Base-by-base conservation (phyloP, 1,284 basidiomycete genomes). In the Leucoagaricus sp. region DNA sequence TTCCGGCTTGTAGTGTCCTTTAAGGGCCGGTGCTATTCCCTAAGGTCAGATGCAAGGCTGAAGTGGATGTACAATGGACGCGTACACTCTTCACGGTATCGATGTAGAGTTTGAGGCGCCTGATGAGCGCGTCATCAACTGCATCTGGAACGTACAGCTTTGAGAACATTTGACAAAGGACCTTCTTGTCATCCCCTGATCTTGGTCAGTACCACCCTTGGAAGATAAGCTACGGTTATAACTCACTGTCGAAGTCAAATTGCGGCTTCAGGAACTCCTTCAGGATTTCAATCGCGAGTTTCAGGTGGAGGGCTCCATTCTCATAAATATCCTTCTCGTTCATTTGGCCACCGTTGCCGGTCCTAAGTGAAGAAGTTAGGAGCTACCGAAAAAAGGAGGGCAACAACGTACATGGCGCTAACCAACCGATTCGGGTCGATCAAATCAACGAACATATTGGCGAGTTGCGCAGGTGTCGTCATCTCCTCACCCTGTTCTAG, bases 401-500 rank as follows among this genome's bases (percentile, higher is more conserved):
- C 8, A 31, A 41, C 21, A 28, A 44, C 55, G 12, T 45, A 57
- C 55, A 57, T 28, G 46, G 33, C 49, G 15, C 13, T 52, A n/a
- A 19, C 45, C 49, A 57, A 23, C 49, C 47, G 26, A 17, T 13
- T 79, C 0, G 96, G 93, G 70, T 98, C 91, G 1, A 91, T 94
- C 96, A 96, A 98, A 67, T 98, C 96, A 2, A 92, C 77, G 62
- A 99, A 83, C 74, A 98, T 85, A 19, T 88, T 72, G 0, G 87
- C 91, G 57, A 96, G 87, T 67, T 96, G 94, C 12, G 83, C 70
- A 0, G 93, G 86, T 0, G 87, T 78, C 15, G 96, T 84, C 85
- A 96, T 92, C 26, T 87, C 85, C 60, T 93, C 84, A 45, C 87
- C 87, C 1, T 87, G 86, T 3, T 91, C 90, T 42, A 89, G 76